Percentiles rank a stretch among this genome's conserved stretches.
Conservation (phyloP, 2,329 filamentous ascomycete genomes). For the Microsporum canis region DNA sequence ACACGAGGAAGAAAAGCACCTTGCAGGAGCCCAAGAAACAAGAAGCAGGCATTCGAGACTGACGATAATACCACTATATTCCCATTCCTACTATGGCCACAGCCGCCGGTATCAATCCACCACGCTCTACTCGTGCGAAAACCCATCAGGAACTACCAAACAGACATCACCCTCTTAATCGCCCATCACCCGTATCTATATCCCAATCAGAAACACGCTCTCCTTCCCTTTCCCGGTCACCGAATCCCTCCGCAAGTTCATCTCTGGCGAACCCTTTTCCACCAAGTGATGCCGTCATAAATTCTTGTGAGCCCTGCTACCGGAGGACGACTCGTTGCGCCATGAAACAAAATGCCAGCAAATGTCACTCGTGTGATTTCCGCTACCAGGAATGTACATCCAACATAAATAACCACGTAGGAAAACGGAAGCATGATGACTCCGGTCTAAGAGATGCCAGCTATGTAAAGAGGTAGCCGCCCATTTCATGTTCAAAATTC, state of each 20-base stretch:
- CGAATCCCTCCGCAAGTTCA: background rate
- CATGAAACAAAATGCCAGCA: constrained; percentile 35
- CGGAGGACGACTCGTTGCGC: constrained; percentile 34
- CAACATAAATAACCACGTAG: constrained; percentile 23
- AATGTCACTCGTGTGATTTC: constrained; percentile 36
- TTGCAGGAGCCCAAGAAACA: too few species aligned
- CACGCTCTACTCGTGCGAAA: constrained; percentile 5
- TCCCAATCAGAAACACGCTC: background rate
- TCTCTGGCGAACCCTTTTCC: background rate
- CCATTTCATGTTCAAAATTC: background rate
- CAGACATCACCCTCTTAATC: background rate
- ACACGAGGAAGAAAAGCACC: too few species aligned
- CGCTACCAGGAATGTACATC: constrained; percentile 37
- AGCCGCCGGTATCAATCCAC: constrained; percentile 7
- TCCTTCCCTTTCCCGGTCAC: background rate
- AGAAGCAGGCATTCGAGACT: background rate
- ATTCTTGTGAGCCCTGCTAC: constrained; percentile 34
- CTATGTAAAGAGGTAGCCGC: constrained; percentile 28
- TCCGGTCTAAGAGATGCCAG: constrained; percentile 20
- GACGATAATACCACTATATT: background rate
- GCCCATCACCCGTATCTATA: background rate
- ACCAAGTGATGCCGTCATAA: constrained; percentile 9
- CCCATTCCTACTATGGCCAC: constrained; percentile 10
- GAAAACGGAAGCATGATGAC: constrained; percentile 33
- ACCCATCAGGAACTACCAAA: background rate